Percentiles rank a stretch among this genome's conserved stretches.
Conservation (phyloP, 2,329 filamentous ascomycete species). For the Alternaria panax region DNA sequence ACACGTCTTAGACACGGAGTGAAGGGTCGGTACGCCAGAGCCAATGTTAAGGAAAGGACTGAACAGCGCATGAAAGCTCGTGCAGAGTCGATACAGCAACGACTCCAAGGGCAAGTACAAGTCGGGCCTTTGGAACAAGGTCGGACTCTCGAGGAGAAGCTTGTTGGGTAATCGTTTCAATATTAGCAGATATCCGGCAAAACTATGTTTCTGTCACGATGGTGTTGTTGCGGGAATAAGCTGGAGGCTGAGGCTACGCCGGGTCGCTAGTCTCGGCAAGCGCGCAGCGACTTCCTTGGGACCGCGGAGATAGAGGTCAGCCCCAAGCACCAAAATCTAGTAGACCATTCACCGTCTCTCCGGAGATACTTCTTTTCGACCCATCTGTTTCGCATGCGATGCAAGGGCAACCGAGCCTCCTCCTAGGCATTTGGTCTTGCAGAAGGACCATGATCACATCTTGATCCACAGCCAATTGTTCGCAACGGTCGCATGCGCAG, state of each 20-base stretch:
- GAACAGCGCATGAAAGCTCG: conserved; percentile 52
- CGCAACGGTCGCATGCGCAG: not conserved
- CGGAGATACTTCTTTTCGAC: not conserved
- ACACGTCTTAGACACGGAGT: conserved; percentile 89
- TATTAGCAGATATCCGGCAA: not conserved
- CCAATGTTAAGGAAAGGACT: conserved; percentile 40
- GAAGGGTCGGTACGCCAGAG: conserved; percentile 60
- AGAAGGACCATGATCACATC: not conserved
- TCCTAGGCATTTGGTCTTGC: not conserved
- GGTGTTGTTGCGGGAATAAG: not conserved
- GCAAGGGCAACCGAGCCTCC: not conserved
- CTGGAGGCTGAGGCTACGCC: not conserved
- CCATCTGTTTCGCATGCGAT: conserved; percentile 2
- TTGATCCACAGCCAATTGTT: not conserved
- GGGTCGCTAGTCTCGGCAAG: not conserved
- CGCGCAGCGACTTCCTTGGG: not conserved
- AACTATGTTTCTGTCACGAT: not conserved
- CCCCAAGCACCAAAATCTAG: not conserved
- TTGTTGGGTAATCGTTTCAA: conserved; percentile 6
- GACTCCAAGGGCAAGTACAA: conserved; percentile 54
- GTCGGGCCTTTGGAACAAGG: conserved; percentile 55
- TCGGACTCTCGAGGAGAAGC: conserved; percentile 13
- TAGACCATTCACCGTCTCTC: not conserved
- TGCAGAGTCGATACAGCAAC: conserved; percentile 55
- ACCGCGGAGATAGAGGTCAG: conserved; percentile 31